phyloP scores from a whole-genome alignment of 1,284 basidiomycete species.

The Puccinia sorghi region DNA sequence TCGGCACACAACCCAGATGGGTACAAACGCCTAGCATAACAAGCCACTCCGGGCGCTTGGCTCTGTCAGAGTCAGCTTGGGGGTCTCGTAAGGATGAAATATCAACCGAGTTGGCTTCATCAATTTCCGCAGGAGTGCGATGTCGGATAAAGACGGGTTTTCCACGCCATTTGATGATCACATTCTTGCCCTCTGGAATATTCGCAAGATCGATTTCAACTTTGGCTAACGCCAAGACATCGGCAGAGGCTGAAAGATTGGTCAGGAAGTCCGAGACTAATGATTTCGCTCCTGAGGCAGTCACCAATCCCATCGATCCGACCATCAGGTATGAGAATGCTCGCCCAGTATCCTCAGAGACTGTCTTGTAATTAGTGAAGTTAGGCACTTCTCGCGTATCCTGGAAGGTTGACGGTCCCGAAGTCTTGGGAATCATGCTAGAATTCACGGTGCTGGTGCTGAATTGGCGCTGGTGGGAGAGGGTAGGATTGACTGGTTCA shows the following conservation, averaged over 20 bases:
- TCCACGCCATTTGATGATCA: constrained; percentile 98
- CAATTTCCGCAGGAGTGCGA: constrained; percentile 86
- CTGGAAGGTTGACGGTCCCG: constrained; percentile 48
- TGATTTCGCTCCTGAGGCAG: constrained; percentile 91
- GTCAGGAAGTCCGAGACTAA: constrained; percentile 90
- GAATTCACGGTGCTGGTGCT: constrained; percentile 58
- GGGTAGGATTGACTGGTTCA: constrained; percentile 63
- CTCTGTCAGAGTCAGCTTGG: constrained; percentile 80
- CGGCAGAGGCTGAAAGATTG: constrained; percentile 95
- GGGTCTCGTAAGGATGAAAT: constrained; percentile 90
- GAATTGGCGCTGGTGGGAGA: constrained; percentile 64
- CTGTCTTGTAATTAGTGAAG: constrained; percentile 77
- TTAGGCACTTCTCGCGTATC: constrained; percentile 72
- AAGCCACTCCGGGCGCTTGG: constrained; percentile 96
- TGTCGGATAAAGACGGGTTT: constrained; percentile 99
- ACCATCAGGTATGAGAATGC: constrained; percentile 96
- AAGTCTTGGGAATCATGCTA: constrained; percentile 52
- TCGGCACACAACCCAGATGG: constrained; percentile 98
- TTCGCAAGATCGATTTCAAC: constrained; percentile 87
- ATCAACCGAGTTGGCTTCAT: constrained; percentile 83
- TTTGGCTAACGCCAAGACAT: constrained; percentile 96
- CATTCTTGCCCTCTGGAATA: constrained; percentile 90
- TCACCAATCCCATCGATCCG: constrained; percentile 88
- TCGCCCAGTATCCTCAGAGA: constrained; percentile 70
- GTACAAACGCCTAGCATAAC: constrained; percentile 98